Evolutionary conservation across 208 protist species (phyloP).

Genomic region (Leishmania martiniquensis): DNA sequence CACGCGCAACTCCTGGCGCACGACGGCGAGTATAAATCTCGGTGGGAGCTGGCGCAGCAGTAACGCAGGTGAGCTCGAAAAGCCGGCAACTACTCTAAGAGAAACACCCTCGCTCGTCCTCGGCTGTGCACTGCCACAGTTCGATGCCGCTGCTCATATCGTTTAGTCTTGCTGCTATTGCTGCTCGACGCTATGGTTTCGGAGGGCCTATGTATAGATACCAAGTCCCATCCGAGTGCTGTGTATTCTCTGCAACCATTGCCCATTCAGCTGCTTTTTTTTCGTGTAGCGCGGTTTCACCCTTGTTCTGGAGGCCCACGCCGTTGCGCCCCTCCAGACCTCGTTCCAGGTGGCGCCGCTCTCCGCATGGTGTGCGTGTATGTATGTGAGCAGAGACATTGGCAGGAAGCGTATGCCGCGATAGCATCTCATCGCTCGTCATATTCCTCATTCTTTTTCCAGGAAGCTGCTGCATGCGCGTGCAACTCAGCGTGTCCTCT

Average conservation of each 20-base stretch:
- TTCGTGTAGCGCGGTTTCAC: too few relatives aligned
- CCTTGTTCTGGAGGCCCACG: too few relatives aligned
- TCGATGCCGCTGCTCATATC: not conserved
- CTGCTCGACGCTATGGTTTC: not conserved
- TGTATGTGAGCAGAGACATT: too few relatives aligned
- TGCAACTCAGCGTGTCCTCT: not conserved
- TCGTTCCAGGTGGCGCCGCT: too few relatives aligned
- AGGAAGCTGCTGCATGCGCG: not conserved
- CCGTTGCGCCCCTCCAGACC: too few relatives aligned
- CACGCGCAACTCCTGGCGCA: conserved; percentile 79
- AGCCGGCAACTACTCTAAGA: not conserved
- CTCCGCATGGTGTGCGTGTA: too few relatives aligned
- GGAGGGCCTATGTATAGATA: too few relatives aligned
- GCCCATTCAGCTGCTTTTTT: too few relatives aligned
- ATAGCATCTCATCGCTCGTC: too few relatives aligned
- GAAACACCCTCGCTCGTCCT: not conserved
- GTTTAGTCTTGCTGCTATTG: not conserved
- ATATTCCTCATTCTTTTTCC: not conserved
- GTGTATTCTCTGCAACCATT: too few relatives aligned
- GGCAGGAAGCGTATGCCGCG: too few relatives aligned
- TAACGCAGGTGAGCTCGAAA: not conserved
- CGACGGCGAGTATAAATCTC: conserved; percentile 67
- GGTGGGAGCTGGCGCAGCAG: conserved; percentile 60
- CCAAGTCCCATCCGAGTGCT: too few relatives aligned
- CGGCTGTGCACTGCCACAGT: not conserved